Percentiles rank a stretch among this genome's conserved stretches.
These are phyloP conservation scores for Leccinum huronense DNA, from an alignment of 1,284 basidiomycete species.

Conservation along the genomic window DNA sequence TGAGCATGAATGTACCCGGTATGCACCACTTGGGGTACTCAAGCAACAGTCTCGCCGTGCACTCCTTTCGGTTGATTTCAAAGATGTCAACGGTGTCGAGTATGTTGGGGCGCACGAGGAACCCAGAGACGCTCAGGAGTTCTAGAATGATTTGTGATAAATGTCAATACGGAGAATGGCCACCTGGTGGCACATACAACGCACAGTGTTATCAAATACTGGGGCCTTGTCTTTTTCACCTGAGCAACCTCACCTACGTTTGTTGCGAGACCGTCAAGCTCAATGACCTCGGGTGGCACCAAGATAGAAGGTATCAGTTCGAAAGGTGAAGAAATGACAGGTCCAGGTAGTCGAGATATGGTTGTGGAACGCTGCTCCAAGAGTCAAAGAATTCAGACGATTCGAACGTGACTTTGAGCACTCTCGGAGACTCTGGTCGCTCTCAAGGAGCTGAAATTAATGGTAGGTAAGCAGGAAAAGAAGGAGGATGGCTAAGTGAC, in stretches of 20 bases:
- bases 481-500: constrained; percentile 6
- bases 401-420: constrained; percentile 51
- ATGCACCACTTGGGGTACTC: constrained; percentile 86
- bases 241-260: constrained; percentile 63
- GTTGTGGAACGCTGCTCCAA: constrained; percentile 61
- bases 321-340: constrained; percentile 52
- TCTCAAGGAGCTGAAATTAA: constrained; percentile 56
- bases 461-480: constrained; percentile 1
- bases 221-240: constrained; percentile 76
- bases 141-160: constrained; percentile 68
- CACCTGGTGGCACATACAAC: constrained; percentile 23
- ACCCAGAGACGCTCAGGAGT: constrained; percentile 70
- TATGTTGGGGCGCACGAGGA: constrained; percentile 75
- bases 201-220: constrained; percentile 75
- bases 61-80: constrained; percentile 96
- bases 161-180: constrained; percentile 8
- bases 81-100: constrained; percentile 89
- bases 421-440: constrained; percentile 43
- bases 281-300: constrained; percentile 85
- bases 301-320: constrained; percentile 69
- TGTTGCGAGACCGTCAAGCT: constrained; percentile 65
- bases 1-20: constrained; percentile 81
- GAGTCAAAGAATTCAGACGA: constrained; percentile 55
- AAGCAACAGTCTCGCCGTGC: constrained; percentile 75
- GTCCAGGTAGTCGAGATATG: constrained; percentile 55